Evolutionary conservation across 805 yeast species (phyloP).

Genomic region (Wickerhamomyces queroliae): DNA sequence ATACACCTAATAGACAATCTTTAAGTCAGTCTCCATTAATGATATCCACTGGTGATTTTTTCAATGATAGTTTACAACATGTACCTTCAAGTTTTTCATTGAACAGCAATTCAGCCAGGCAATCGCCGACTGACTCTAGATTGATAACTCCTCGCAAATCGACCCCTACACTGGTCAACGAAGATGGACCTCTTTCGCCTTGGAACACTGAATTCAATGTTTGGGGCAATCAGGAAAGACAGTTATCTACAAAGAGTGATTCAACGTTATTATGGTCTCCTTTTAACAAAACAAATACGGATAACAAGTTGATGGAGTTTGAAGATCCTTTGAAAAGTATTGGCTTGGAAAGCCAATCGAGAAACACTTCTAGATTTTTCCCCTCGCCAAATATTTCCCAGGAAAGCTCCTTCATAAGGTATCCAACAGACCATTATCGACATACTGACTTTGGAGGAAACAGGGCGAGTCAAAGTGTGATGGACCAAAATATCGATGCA

Average conservation of each 20-base stretch:
- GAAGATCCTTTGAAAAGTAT: conserved; percentile 11
- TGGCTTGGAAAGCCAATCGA: conserved; percentile 1
- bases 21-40: conserved; percentile 19
- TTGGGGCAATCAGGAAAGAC: conserved; percentile 21
- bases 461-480: no score
- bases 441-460: background rate
- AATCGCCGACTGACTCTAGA: background rate
- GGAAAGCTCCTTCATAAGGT: conserved; percentile 1
- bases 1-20: conserved; percentile 11
- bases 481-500: no score
- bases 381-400: conserved; percentile 18
- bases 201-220: conserved; percentile 5
- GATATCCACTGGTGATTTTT: conserved; percentile 7
- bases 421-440: background rate
- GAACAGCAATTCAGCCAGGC: background rate
- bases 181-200: no score
- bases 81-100: no score
- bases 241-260: conserved; percentile 20
- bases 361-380: conserved; percentile 20
- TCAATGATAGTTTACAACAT: conserved; percentile 3
- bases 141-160: no score
- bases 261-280: conserved; percentile 22
- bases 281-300: conserved; percentile 6
- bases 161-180: no score
- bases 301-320: background rate